Evolutionary conservation across 2,329 filamentous ascomycete species (phyloP), one percentile per base, ranked within the genome.

Genomic region (Penicillium hordei): DNA sequence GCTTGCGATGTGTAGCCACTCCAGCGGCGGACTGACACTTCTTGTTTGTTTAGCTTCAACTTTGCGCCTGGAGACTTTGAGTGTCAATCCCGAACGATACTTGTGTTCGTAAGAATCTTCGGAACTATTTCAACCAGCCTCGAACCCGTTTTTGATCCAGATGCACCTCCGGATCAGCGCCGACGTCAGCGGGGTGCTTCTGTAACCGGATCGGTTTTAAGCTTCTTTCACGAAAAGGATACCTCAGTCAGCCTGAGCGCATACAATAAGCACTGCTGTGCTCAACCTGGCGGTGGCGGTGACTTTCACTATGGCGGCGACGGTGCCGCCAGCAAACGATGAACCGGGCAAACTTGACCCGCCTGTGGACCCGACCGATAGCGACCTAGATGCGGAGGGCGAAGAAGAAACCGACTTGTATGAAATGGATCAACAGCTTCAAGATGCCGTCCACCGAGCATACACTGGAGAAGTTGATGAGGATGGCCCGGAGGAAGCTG

Each of bases 311-410:
- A 76, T 78, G 74, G 72, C 72, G 71, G 75, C 75, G 65, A 74
- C 68, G 52, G 67, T 73, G 74, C 72, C 72, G 70, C 70, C 72
- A 68, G 68, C 70, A 58, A 68, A 72, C 62, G 68, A 75, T 59
- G 70, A 75, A 61, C 65, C 69, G 46, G 66, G 61, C 46, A 65
- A 68, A 55, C 63, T 69, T 58, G 69, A 71, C 61, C 65, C 69
- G 40, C 68, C 68, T 34, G 58, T 66, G 33, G 72, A 76, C 53
- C 58, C 70, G 58, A 65, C 71, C 43, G 75, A 76, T 57, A 78
- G 76, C 61, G 76, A 78, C 52, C 71, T 74, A 63, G 76, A 78
- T 58, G 76, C 76, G 21, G 76, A 78, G 57, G 76, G 76, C n/a
- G 75, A 78, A 58, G 75, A 78, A 48, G 75, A 76, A 53, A 74